phyloP scores from a whole-genome alignment of 2,329 filamentous ascomycete genomes.

The Cadophora gregata region DNA sequence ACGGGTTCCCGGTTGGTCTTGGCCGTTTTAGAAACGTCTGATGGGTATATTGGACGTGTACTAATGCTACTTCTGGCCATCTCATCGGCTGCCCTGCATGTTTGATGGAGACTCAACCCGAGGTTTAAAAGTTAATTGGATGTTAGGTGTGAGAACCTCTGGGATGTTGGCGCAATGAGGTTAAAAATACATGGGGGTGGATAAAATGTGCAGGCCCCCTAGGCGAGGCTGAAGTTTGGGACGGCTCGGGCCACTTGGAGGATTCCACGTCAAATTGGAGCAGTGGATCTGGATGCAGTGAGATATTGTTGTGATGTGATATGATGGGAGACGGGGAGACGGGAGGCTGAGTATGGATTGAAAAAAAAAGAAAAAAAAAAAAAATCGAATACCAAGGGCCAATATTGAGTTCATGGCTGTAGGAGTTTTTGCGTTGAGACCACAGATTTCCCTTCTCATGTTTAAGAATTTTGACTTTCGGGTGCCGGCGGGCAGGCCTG shows the following conservation, averaged over 20 bases:
- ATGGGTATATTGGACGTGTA: not conserved
- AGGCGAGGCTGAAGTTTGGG: conserved; percentile 13
- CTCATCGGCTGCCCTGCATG: not conserved
- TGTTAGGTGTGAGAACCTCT: not conserved
- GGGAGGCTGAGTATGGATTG: not conserved
- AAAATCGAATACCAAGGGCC: no score
- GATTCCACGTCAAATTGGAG: conserved; percentile 7
- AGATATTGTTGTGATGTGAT: not conserved
- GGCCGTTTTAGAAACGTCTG: conserved; percentile 28
- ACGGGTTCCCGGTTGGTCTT: conserved; percentile 2
- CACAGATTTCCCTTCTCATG: no score
- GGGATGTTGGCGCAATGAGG: conserved; percentile 11
- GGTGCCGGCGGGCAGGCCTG: not conserved
- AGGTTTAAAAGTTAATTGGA: not conserved
- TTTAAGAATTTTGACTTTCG: not conserved
- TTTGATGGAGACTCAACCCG: conserved; percentile 5
- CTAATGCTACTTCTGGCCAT: not conserved
- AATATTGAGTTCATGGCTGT: no score
- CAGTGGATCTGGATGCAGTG: conserved; percentile 2
- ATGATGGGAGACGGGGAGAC: no score
- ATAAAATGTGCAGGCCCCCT: not conserved
- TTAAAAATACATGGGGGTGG: conserved; percentile 16
- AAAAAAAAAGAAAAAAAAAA: no score
- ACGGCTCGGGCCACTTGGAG: conserved; percentile 24
- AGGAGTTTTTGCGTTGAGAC: no score